Percentiles rank a stretch among this genome's conserved stretches.
Evolutionary conservation across 345 rosid genomes (phyloP).

Genomic region (Gossypium anomalum): DNA sequence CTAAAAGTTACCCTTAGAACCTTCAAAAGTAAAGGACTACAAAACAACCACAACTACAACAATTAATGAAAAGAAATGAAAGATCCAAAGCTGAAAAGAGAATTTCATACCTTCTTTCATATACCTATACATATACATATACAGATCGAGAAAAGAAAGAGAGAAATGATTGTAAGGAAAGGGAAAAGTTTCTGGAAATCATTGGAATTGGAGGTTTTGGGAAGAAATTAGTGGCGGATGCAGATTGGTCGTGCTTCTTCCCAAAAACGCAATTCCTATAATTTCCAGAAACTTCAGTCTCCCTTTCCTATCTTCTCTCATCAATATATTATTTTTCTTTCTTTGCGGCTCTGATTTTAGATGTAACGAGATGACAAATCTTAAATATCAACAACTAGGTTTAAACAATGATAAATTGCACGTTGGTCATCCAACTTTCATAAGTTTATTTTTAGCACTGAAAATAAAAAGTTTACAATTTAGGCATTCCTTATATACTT

Average conservation of each 20-base stretch:
- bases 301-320: slow-evolving; percentile 15
- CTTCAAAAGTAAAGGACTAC: too few species aligned
- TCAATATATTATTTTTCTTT: not conserved
- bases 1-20: too few species aligned
- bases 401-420: too few species aligned
- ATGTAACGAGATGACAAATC: too few species aligned
- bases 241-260: not conserved
- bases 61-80: too few species aligned
- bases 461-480: too few species aligned
- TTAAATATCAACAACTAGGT: too few species aligned
- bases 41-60: too few species aligned
- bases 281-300: slow-evolving; percentile 29
- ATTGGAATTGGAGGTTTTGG: slow-evolving; percentile 35
- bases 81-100: too few species aligned
- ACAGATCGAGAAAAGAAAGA: not conserved
- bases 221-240: slow-evolving; percentile 7
- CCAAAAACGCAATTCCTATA: slow-evolving; percentile 35
- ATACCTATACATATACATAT: not conserved
- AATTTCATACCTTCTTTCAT: not conserved
- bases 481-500: too few species aligned
- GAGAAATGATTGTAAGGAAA: slow-evolving; percentile 16
- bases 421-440: too few species aligned
- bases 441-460: too few species aligned
- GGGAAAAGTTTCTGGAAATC: slow-evolving; percentile 29
- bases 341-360: not conserved